phyloP scores from a whole-genome alignment of 129 eudicot genomes.

The Apium graveolens region DNA sequence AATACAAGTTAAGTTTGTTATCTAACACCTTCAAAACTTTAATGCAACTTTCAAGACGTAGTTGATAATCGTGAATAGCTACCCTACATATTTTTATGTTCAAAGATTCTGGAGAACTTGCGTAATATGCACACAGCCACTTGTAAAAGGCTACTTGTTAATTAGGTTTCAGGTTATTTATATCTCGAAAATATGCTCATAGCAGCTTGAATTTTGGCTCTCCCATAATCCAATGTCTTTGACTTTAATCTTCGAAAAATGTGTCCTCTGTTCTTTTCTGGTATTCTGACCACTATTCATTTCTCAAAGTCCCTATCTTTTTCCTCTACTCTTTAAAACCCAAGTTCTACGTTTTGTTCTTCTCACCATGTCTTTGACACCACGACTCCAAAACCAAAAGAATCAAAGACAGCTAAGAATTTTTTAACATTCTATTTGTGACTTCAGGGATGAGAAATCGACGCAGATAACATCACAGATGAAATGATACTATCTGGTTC shows the following conservation, averaged over 20 bases:
- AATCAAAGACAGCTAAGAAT: slow-evolving; percentile 32
- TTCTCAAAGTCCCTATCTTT: slow-evolving; percentile 14
- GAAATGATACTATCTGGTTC: slow-evolving; percentile 64
- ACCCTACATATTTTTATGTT: neutral
- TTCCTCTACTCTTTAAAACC: slow-evolving; percentile 18
- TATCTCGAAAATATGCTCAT: neutral
- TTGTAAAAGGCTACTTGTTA: neutral
- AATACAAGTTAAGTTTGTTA: neutral
- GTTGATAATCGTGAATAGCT: neutral
- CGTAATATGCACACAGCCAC: too few species aligned
- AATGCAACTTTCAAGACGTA: neutral
- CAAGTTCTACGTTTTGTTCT: neutral
- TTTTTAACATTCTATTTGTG: slow-evolving; percentile 37
- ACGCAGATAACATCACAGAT: slow-evolving; percentile 50
- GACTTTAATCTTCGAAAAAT: neutral
- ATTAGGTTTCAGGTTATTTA: neutral
- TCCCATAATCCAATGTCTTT: slow-evolving; percentile 13
- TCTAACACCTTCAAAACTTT: neutral
- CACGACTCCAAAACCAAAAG: slow-evolving; percentile 22
- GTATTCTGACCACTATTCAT: slow-evolving; percentile 9
- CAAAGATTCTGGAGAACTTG: neutral
- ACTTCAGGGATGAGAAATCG: slow-evolving; percentile 53
- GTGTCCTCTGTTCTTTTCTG: neutral
- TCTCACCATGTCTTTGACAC: slow-evolving; percentile 30
- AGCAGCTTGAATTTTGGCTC: slow-evolving; percentile 33